These are phyloP conservation scores for Pyrenochaeta sp. DNA, from an alignment of 2,329 filamentous ascomycete genomes.

Conservation along the genomic window DNA sequence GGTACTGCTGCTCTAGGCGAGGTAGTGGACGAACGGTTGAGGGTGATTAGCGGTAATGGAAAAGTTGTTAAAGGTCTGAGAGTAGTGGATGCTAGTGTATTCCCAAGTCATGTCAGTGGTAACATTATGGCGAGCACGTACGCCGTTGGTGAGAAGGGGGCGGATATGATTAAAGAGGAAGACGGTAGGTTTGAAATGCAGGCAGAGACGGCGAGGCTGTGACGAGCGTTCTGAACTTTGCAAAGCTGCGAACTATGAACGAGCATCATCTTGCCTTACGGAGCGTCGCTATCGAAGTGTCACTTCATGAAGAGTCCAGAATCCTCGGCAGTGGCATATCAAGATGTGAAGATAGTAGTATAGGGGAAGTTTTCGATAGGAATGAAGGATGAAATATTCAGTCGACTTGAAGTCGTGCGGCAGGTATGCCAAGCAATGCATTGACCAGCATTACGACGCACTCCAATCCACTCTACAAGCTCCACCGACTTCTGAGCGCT, in stretches of 20 bases:
- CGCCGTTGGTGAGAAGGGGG: not conserved
- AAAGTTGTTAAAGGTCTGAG: not conserved
- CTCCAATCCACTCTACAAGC: constrained; percentile 3
- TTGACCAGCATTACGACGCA: constrained; percentile 5
- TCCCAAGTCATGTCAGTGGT: constrained; percentile 1
- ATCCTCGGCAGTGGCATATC: not conserved
- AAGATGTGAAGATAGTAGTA: not conserved
- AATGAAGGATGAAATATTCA: not conserved
- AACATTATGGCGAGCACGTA: not conserved
- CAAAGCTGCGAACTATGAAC: not conserved
- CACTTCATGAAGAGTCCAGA: not conserved
- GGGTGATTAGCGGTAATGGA: not conserved
- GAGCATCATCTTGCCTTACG: not conserved
- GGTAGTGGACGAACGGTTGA: not conserved
- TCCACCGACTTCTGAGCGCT: constrained; percentile 15
- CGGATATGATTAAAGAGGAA: not conserved
- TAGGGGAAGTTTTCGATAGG: not conserved
- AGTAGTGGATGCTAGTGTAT: constrained; percentile 3
- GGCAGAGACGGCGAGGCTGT: not conserved
- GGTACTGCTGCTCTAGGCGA: not conserved
- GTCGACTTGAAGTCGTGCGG: not conserved
- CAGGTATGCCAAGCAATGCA: constrained; percentile 7
- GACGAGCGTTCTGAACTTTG: not conserved
- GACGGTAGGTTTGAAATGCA: not conserved
- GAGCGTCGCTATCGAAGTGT: not conserved